Evolutionary conservation across 345 rosid genomes (phyloP).

Genomic region (Melaleuca alternifolia): DNA sequence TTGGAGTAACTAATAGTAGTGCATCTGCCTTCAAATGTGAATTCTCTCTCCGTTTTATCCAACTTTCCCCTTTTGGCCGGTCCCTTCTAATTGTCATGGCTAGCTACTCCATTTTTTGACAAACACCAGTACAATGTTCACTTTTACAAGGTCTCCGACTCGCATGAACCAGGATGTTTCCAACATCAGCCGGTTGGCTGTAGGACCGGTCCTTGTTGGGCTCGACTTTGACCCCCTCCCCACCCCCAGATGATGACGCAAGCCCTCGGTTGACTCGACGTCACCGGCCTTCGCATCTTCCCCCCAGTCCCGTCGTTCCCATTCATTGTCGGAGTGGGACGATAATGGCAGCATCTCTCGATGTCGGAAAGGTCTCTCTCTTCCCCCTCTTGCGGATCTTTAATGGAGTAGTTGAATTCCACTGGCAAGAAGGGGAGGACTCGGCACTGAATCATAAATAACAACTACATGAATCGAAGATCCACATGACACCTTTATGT

Average conservation of each 20-base stretch:
- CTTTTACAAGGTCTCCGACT: background rate
- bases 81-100: background rate
- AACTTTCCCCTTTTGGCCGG: background rate
- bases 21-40: background rate
- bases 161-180: background rate
- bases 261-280: background rate
- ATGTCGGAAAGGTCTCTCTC: background rate
- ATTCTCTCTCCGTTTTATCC: background rate
- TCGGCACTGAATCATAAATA: background rate
- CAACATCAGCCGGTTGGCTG: background rate
- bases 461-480: background rate
- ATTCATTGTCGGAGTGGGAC: background rate
- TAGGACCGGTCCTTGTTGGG: background rate
- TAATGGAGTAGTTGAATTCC: slow-evolving; percentile 7
- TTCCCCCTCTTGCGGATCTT: background rate
- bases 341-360: background rate
- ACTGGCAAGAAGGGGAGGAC: background rate
- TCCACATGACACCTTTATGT: background rate
- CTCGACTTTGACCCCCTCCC: background rate
- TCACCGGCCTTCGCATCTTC: background rate
- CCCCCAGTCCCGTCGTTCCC: background rate
- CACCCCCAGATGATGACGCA: background rate
- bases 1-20: background rate
- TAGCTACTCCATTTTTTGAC: background rate
- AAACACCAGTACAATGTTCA: background rate